Conservation (phyloP, 208 protist genomes). For the Herpetomonas tarakana region DNA sequence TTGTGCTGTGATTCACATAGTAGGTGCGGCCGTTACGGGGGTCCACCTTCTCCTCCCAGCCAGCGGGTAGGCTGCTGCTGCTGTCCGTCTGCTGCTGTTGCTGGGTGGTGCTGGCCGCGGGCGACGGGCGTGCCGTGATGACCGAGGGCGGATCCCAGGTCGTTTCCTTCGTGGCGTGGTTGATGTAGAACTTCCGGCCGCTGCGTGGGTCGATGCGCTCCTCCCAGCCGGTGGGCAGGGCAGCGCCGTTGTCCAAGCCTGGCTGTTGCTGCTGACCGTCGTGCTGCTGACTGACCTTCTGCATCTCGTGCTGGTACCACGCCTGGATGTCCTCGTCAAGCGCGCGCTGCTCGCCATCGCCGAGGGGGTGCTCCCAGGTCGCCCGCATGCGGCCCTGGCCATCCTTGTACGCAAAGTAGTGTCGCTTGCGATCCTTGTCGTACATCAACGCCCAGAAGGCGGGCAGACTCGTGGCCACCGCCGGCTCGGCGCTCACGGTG, state of each 20-base stretch:
- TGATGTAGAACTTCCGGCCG: conserved; percentile 46
- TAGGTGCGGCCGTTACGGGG: conserved; percentile 44
- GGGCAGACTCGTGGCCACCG: conserved; percentile 50
- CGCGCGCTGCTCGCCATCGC: conserved; percentile 36
- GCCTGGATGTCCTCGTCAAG: conserved; percentile 29
- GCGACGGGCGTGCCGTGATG: neutral
- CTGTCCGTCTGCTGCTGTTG: conserved; percentile 3
- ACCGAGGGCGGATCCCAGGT: conserved; percentile 21
- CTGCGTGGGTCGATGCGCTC: conserved; percentile 20
- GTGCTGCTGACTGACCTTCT: conserved; percentile 27
- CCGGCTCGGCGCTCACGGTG: conserved; percentile 25
- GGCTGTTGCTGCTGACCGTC: conserved; percentile 17
- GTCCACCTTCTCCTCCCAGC: conserved; percentile 49
- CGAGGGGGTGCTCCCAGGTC: conserved; percentile 70
- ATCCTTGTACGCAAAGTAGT: conserved; percentile 65
- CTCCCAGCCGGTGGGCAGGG: conserved; percentile 37
- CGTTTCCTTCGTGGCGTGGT: conserved; percentile 45
- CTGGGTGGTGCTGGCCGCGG: neutral
- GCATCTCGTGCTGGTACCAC: conserved; percentile 31
- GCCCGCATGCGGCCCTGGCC: conserved; percentile 21
- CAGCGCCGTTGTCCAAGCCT: neutral
- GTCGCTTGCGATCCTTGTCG: conserved; percentile 36
- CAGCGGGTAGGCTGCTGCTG: conserved; percentile 2
- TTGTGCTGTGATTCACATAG: conserved; percentile 76
- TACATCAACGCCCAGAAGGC: conserved; percentile 55